Base-by-base conservation (phyloP, 129 eudicot species). In the Sambucus nigra region DNA sequence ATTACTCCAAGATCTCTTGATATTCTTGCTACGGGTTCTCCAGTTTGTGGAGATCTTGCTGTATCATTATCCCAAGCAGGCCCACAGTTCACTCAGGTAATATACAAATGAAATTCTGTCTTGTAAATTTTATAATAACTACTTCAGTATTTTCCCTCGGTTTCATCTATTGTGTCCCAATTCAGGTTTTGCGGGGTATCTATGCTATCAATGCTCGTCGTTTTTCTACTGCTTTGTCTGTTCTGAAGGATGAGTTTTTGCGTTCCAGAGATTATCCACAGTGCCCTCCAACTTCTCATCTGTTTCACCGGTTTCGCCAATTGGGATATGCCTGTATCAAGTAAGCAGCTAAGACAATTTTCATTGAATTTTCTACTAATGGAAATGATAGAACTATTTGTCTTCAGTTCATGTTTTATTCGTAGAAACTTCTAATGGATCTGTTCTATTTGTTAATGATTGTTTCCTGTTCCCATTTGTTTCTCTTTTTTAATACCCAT, bases 1-100 rank as follows among this genome's bases (percentile, higher is more conserved):
- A 91, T 91, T 50, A 76, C 99, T 72, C 99, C 99, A 40, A 82
- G 99, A 81, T 91, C 99, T 47, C 94, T 91, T 63, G 99, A 91
- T 64, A 80, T 91, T 68, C 95, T 91, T 66, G 94, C 95, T 33
- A 69, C 84, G 44, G 99, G 95, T 48, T 73, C 95, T 67, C 99
- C 95, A 32, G 94, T 91, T 57, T 82, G 94, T 73, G 95, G 99
- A 55, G 99, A 86, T 75, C 99, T 91, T 72, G 99, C 99, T 29
- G 99, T 91, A 53, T 82, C 99, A 31, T 70, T 91, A 51, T 91
- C 99, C 38, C 99, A 91, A 77, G 73, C 99, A 19, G 95, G 99
- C 44, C 99, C 95, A 40, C 99, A 91, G 60, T 91, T 91, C 64
- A 91, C 99, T 29, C 99, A 91, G 89, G 95, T 91, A 73, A 70